phyloP scores from a whole-genome alignment of 2,329 filamentous ascomycete species.

The Cladophialophora carrionii region DNA sequence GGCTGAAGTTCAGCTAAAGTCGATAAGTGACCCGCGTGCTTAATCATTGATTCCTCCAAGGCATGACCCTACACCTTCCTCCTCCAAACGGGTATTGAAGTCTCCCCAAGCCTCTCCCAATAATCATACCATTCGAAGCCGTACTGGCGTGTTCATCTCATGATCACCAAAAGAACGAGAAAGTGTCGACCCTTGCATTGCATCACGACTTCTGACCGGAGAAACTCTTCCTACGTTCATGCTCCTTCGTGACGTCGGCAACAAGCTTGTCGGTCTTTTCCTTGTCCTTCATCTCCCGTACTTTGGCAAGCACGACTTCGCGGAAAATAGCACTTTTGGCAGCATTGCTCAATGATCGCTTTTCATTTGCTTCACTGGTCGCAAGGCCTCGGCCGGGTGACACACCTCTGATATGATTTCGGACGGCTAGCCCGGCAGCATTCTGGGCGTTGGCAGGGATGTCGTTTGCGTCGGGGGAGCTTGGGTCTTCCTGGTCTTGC shows the following conservation, averaged over 20 bases:
- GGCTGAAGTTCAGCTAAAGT: not conserved
- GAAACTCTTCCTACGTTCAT: slow-evolving; percentile 40
- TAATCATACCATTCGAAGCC: not conserved
- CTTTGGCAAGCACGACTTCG: slow-evolving; percentile 91
- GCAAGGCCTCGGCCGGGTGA: slow-evolving; percentile 41
- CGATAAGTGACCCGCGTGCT: not conserved
- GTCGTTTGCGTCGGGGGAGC: slow-evolving; percentile 61
- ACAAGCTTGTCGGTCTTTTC: slow-evolving; percentile 73
- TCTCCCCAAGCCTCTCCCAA: not conserved
- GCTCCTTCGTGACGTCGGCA: slow-evolving; percentile 57
- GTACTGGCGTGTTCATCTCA: not conserved
- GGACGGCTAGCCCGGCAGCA: slow-evolving; percentile 52
- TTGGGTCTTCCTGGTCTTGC: slow-evolving; percentile 78
- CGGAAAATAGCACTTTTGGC: slow-evolving; percentile 80
- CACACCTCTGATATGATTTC: slow-evolving; percentile 37
- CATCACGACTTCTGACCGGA: slow-evolving; percentile 23
- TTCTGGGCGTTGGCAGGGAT: slow-evolving; percentile 65
- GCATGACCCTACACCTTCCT: not conserved
- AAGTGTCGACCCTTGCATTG: not conserved
- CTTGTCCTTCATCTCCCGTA: slow-evolving; percentile 85
- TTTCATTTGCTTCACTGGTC: slow-evolving; percentile 43
- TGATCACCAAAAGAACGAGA: not conserved
- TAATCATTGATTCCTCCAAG: not conserved
- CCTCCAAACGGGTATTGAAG: not conserved
- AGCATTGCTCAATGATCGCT: slow-evolving; percentile 59